A percentile compares a stretch with the other conserved stretches of the same genome.
These are phyloP conservation scores for Blastobotrys buckinghamii DNA, from an alignment of 1,139 yeast species.

Conservation along the genomic window DNA sequence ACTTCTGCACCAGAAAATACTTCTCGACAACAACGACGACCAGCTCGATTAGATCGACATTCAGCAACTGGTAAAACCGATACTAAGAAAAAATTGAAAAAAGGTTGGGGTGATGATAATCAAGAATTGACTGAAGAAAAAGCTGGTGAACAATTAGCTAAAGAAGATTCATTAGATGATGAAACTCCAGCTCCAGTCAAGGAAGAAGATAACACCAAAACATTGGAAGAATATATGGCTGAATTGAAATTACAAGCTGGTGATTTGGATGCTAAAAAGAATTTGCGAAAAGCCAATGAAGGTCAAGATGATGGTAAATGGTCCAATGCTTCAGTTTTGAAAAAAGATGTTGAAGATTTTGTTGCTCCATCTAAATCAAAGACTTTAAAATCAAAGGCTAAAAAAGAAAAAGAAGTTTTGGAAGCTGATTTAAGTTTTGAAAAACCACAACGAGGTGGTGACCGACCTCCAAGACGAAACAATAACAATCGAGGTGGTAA, in stretches of 20 bases:
- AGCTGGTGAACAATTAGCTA: constrained; percentile 55
- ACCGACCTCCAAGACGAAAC: constrained; percentile 27
- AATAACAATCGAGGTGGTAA: constrained; percentile 16
- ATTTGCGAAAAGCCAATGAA: constrained; percentile 52
- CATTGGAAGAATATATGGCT: constrained; percentile 69
- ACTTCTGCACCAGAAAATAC: constrained; percentile 38
- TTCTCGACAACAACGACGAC: constrained; percentile 36
- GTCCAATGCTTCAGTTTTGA: constrained; percentile 30
- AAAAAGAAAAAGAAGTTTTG: constrained; percentile 61
- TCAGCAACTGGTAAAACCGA: constrained; percentile 79
- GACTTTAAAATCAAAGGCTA: constrained; percentile 43
- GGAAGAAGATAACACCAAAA: constrained; percentile 38
- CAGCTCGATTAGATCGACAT: constrained; percentile 56
- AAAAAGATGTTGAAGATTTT: constrained; percentile 41
- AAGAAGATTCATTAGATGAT: constrained; percentile 38
- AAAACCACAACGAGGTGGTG: constrained; percentile 36
- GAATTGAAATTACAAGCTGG: constrained; percentile 49
- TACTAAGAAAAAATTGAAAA: constrained; percentile 74
- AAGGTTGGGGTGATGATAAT: constrained; percentile 79
- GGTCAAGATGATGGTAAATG: constrained; percentile 52
- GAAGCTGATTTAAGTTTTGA: constrained; percentile 58
- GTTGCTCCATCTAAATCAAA: constrained; percentile 47
- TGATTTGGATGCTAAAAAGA: constrained; percentile 39
- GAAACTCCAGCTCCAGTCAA: constrained; percentile 31
- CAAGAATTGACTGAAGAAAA: constrained; percentile 52